Percentiles rank a stretch among this genome's conserved stretches.
phyloP scores from a whole-genome alignment of 441 rosid genomes.

The Monsonia emarginata region DNA sequence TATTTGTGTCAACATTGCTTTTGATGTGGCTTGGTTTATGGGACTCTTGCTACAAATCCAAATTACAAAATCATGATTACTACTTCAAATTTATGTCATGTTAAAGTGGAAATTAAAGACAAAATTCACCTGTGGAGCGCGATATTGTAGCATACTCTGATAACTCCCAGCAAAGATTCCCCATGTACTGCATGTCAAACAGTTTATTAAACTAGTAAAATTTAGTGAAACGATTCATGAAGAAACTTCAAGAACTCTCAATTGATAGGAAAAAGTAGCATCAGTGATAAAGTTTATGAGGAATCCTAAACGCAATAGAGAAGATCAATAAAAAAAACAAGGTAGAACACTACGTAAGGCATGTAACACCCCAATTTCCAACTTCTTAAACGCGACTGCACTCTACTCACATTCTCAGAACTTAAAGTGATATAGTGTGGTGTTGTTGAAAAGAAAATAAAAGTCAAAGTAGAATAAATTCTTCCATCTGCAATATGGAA shows the following conservation, averaged over 20 bases:
- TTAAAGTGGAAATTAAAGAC: conserved; percentile 11
- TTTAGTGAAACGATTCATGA: background rate
- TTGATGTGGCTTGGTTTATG: conserved; percentile 92
- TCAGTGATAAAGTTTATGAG: background rate
- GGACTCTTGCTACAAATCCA: conserved; percentile 86
- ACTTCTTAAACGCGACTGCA: background rate
- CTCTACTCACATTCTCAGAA: background rate
- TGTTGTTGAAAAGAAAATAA: background rate
- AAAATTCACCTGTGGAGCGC: conserved; percentile 78
- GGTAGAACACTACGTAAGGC: background rate
- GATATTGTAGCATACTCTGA: conserved; percentile 91
- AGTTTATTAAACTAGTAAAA: background rate
- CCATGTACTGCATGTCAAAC: conserved; percentile 71
- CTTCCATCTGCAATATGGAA: background rate
- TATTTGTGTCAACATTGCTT: conserved; percentile 99
- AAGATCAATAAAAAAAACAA: background rate
- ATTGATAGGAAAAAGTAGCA: background rate
- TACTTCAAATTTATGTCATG: conserved; percentile 16
- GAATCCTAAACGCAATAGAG: background rate
- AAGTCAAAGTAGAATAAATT: background rate
- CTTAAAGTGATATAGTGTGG: background rate
- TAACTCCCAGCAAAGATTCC: conserved; percentile 91
- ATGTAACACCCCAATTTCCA: background rate
- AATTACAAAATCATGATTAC: conserved; percentile 26
- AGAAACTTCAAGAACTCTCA: background rate